Evolutionary conservation across 352 stramenopile species (phyloP).

Genomic region (Globisporangium radiosum): DNA sequence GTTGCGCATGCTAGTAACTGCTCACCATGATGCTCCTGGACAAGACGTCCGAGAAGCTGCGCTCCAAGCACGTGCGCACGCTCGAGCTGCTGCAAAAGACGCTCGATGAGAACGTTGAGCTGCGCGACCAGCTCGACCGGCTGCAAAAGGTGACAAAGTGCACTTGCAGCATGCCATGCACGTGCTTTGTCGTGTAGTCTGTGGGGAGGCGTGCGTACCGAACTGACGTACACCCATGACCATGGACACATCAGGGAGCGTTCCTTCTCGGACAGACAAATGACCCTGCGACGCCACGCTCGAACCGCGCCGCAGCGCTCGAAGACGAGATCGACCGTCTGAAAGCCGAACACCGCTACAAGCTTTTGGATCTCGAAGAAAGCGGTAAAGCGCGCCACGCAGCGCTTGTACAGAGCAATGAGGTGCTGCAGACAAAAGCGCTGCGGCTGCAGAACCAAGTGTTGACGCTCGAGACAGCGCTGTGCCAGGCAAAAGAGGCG

Average conservation of each 20-base stretch:
- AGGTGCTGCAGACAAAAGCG: constrained; percentile 27
- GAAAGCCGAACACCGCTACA: constrained; percentile 33
- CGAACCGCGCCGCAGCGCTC: constrained; percentile 39
- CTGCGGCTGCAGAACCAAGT: constrained; percentile 53
- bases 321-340: constrained; percentile 57
- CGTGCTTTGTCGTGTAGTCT: background rate
- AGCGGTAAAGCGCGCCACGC: constrained; percentile 16
- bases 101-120: constrained; percentile 67
- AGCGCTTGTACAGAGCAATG: constrained; percentile 22
- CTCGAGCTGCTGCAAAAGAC: constrained; percentile 77
- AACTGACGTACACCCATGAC: too few relatives aligned
- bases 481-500: constrained; percentile 26
- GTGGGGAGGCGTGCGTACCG: too few relatives aligned
- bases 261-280: constrained; percentile 36
- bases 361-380: constrained; percentile 34
- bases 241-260: constrained; percentile 19
- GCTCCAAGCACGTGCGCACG: constrained; percentile 75
- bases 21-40: constrained; percentile 46
- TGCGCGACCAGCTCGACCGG: constrained; percentile 36
- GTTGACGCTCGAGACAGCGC: constrained; percentile 34
- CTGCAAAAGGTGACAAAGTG: constrained; percentile 36
- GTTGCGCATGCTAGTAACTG: background rate
- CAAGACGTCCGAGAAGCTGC: constrained; percentile 57
- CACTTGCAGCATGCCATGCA: background rate
- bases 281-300: constrained; percentile 8